Percentiles rank a stretch among this genome's conserved stretches.
Conservation (phyloP, 73 alveolate species). For the Stentor coeruleus region DNA sequence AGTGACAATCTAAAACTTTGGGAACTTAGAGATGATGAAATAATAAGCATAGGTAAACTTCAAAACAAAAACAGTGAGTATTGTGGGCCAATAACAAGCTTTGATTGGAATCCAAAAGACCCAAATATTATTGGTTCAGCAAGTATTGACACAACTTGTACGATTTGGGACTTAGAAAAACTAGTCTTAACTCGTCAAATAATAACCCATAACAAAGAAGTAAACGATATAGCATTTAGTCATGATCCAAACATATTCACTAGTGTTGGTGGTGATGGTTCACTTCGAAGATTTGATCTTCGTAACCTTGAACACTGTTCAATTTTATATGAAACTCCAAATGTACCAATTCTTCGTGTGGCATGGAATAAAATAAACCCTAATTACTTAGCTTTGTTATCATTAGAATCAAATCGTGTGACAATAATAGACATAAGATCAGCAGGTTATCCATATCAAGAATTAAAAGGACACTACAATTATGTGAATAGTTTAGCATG, state of each 20-base stretch:
- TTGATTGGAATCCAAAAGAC: slow-evolving; percentile 92
- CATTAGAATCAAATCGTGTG: slow-evolving; percentile 77
- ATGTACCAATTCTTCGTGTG: slow-evolving; percentile 78
- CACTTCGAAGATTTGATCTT: slow-evolving; percentile 89
- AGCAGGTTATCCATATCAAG: slow-evolving; percentile 87
- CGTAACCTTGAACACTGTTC: slow-evolving; percentile 89
- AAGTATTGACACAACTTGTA: slow-evolving; percentile 95
- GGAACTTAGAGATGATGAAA: slow-evolving; percentile 54
- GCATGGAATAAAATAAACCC: slow-evolving; percentile 91
- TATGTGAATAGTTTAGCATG: slow-evolving; percentile 93
- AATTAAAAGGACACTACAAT: slow-evolving; percentile 81
- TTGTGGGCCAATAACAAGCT: slow-evolving; percentile 91
- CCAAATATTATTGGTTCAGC: slow-evolving; percentile 90
- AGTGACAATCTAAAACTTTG: slow-evolving; percentile 72
- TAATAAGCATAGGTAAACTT: background rate
- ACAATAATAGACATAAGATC: slow-evolving; percentile 82
- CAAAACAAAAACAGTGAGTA: slow-evolving; percentile 38
- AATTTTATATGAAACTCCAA: slow-evolving; percentile 83
- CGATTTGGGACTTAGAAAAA: slow-evolving; percentile 96
- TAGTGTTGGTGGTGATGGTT: slow-evolving; percentile 98
- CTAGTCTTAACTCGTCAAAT: slow-evolving; percentile 80
- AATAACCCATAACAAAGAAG: slow-evolving; percentile 98
- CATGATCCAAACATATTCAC: slow-evolving; percentile 83
- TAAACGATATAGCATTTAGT: slow-evolving; percentile 91
- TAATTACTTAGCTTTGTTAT: slow-evolving; percentile 87